Percentiles rank a stretch among this genome's conserved stretches.
These are phyloP conservation scores for Plasmodium yoelii DNA, from an alignment of 169 alveolate genomes.

Conservation along the genomic window DNA sequence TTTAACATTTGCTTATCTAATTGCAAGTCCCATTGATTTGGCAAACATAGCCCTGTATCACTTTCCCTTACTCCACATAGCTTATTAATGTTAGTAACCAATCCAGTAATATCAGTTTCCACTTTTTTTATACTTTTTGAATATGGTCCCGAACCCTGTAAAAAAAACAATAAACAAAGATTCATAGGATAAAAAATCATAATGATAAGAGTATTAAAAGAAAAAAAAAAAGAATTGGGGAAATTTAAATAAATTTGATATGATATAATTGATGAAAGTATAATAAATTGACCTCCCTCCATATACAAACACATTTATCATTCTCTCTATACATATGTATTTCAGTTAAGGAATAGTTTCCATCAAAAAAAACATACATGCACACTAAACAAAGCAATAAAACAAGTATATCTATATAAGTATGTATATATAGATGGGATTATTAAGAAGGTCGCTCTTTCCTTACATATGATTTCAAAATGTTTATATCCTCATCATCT, in stretches of 20 bases:
- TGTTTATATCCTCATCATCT: conserved; percentile 79
- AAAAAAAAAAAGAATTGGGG: too few relatives aligned
- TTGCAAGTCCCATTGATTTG: conserved; percentile 98
- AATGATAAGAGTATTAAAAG: not conserved
- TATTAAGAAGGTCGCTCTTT: conserved; percentile 1
- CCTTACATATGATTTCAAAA: conserved; percentile 70
- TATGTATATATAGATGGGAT: not conserved
- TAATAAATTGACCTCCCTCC: too few relatives aligned
- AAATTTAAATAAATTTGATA: too few relatives aligned
- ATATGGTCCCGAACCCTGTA: conserved; percentile 87
- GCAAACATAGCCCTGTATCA: conserved; percentile 99
- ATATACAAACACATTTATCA: too few relatives aligned
- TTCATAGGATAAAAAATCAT: not conserved
- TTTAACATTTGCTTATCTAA: conserved; percentile 96
- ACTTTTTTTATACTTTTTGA: conserved; percentile 81
- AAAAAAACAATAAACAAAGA: not conserved
- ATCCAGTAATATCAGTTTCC: conserved; percentile 83
- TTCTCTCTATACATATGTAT: too few relatives aligned
- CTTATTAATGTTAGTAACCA: conserved; percentile 82
- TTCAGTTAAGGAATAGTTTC: not conserved
- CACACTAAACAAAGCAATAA: not conserved
- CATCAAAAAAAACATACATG: not conserved
- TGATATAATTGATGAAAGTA: too few relatives aligned
- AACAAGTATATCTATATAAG: not conserved
- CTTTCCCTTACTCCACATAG: conserved; percentile 95